These are phyloP conservation scores for Cephalotrichum gorgonifer DNA, from an alignment of 2,329 filamentous ascomycete species.

Conservation along the genomic window DNA sequence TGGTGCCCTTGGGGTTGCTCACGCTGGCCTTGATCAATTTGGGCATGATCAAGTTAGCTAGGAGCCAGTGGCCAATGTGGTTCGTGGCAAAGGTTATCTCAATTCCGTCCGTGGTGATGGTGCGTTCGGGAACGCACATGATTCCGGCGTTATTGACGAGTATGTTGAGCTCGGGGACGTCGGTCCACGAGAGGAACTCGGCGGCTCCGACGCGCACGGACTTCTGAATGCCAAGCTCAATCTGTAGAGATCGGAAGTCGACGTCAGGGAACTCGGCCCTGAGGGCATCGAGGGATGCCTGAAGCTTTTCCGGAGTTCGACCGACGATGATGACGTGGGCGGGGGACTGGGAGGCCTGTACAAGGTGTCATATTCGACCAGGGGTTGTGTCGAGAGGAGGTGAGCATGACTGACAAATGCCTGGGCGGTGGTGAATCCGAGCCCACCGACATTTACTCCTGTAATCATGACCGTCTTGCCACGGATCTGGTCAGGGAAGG, in stretches of 20 bases:
- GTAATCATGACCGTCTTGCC: slow-evolving; percentile 25
- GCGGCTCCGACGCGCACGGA: slow-evolving; percentile 25
- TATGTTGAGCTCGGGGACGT: slow-evolving; percentile 16
- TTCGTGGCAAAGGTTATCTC: slow-evolving; percentile 25
- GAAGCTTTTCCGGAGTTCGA: slow-evolving; percentile 24
- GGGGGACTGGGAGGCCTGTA: slow-evolving; percentile 18
- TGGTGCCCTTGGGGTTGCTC: slow-evolving; percentile 15
- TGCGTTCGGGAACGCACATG: slow-evolving; percentile 21
- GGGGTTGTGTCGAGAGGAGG: background rate
- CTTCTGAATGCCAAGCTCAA: slow-evolving; percentile 27
- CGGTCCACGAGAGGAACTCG: slow-evolving; percentile 17
- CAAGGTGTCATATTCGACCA: background rate
- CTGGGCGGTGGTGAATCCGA: slow-evolving; percentile 24
- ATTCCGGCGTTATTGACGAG: slow-evolving; percentile 14
- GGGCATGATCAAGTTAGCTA: slow-evolving; percentile 22
- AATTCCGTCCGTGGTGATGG: slow-evolving; percentile 21
- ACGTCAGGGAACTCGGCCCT: slow-evolving; percentile 19
- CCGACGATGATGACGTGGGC: slow-evolving; percentile 27
- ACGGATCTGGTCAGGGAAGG: slow-evolving; percentile 13
- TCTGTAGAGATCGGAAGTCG: slow-evolving; percentile 17
- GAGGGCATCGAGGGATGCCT: slow-evolving; percentile 24
- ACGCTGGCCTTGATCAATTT: slow-evolving; percentile 20
- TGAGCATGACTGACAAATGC: slow-evolving; percentile 10
- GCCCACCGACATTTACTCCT: slow-evolving; percentile 21
- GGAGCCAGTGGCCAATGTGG: slow-evolving; percentile 25